Conservation (phyloP, 2,329 filamentous ascomycete genomes). For the Pseudocercospora fuligena region DNA sequence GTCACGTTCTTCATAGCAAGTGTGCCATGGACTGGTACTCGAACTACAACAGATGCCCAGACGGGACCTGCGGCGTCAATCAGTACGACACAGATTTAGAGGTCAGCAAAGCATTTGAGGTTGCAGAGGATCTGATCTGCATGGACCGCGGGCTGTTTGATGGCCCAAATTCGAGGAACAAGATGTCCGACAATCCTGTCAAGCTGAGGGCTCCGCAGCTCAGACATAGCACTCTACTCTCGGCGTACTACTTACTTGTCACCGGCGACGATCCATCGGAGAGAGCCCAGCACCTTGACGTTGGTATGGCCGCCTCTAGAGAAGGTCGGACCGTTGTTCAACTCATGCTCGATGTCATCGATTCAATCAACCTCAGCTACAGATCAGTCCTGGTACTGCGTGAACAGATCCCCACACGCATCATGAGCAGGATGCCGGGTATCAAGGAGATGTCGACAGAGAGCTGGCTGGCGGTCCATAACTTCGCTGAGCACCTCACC, state of each 20-base stretch:
- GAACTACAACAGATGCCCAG: neutral
- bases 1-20: neutral
- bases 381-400: neutral
- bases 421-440: neutral
- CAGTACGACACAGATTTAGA: neutral
- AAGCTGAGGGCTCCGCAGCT: neutral
- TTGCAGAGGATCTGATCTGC: too few species aligned
- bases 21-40: neutral
- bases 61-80: neutral
- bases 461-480: neutral
- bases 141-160: too few species aligned
- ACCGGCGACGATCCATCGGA: neutral
- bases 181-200: neutral
- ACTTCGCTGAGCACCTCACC: neutral
- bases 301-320: neutral
- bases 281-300: too few species aligned
- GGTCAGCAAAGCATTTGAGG: too few species aligned
- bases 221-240: neutral
- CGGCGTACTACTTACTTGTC: neutral
- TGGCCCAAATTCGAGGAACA: too few species aligned
- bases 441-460: neutral
- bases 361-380: neutral
- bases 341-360: neutral
- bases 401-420: neutral
- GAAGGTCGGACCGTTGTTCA: neutral